phyloP scores from a whole-genome alignment of 164 flowering plant genomes.

The Pachysandra terminalis region DNA sequence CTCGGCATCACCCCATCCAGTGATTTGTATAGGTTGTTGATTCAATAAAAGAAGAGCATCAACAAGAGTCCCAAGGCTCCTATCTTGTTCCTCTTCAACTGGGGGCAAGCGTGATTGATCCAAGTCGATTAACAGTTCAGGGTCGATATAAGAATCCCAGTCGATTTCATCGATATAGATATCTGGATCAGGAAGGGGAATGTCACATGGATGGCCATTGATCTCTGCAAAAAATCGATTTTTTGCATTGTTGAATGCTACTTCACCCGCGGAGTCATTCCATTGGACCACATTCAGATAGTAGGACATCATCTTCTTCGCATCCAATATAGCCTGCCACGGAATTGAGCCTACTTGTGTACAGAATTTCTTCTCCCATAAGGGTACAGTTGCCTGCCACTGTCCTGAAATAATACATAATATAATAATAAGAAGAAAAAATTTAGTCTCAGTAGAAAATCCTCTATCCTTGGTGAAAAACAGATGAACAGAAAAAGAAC shows the following conservation, averaged over 20 bases:
- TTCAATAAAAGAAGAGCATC: constrained; percentile 14
- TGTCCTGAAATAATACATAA: too few species aligned
- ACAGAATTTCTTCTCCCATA: constrained; percentile 56
- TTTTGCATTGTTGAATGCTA: too few species aligned
- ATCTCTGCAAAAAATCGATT: not conserved
- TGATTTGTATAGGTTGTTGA: too few species aligned
- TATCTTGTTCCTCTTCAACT: constrained; percentile 5
- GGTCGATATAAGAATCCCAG: constrained; percentile 33
- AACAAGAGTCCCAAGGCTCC: constrained; percentile 18
- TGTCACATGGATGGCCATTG: constrained; percentile 19
- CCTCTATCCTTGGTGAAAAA: too few species aligned
- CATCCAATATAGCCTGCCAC: constrained; percentile 43
- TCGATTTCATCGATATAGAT: too few species aligned
- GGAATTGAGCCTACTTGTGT: too few species aligned
- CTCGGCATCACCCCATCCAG: too few species aligned
- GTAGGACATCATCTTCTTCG: constrained; percentile 34
- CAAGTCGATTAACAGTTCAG: constrained; percentile 35
- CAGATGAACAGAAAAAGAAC: too few species aligned
- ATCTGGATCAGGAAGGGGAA: too few species aligned
- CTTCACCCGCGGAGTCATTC: too few species aligned
- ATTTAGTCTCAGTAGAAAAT: too few species aligned
- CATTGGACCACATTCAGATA: too few species aligned
- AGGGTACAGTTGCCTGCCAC: constrained; percentile 35
- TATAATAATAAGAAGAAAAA: not conserved
- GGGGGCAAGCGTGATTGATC: constrained; percentile 18